These are phyloP conservation scores for Pleurotus pulmonarius DNA, from an alignment of 768 basidiomycete species.

Conservation along the genomic window DNA sequence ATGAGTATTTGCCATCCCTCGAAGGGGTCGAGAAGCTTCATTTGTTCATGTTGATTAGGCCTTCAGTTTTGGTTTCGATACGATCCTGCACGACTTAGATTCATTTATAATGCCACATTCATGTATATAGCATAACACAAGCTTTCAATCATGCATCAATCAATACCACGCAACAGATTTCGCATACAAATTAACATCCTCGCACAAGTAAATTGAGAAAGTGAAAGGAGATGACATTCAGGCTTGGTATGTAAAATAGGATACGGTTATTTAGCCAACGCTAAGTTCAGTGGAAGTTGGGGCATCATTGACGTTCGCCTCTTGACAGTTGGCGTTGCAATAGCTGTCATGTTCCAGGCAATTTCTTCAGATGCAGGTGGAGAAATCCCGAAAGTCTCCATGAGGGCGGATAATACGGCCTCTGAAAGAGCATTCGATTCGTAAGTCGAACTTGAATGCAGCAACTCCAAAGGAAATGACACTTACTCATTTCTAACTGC, in stretches of 20 bases:
- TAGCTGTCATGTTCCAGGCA: background rate
- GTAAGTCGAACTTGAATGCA: background rate
- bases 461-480: background rate
- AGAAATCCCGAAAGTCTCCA: background rate
- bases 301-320: background rate
- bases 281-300: background rate
- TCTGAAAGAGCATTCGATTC: slow-evolving; percentile 15
- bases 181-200: too few relatives aligned
- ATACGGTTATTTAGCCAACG: background rate
- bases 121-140: too few relatives aligned
- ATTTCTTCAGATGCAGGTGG: background rate
- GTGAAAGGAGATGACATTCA: too few relatives aligned
- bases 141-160: too few relatives aligned
- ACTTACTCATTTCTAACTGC: slow-evolving; percentile 40
- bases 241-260: background rate
- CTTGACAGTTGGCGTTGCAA: background rate
- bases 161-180: too few relatives aligned
- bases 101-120: too few relatives aligned
- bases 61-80: too few relatives aligned
- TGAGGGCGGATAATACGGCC: slow-evolving; percentile 22
- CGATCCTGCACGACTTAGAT: too few relatives aligned
- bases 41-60: too few relatives aligned
- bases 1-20: too few relatives aligned
- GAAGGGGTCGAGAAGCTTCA: too few relatives aligned
- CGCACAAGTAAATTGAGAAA: too few relatives aligned